These are phyloP conservation scores for Boletus pseudo-olivaceus DNA, from an alignment of 768 basidiomycete genomes.

Conservation along the genomic window DNA sequence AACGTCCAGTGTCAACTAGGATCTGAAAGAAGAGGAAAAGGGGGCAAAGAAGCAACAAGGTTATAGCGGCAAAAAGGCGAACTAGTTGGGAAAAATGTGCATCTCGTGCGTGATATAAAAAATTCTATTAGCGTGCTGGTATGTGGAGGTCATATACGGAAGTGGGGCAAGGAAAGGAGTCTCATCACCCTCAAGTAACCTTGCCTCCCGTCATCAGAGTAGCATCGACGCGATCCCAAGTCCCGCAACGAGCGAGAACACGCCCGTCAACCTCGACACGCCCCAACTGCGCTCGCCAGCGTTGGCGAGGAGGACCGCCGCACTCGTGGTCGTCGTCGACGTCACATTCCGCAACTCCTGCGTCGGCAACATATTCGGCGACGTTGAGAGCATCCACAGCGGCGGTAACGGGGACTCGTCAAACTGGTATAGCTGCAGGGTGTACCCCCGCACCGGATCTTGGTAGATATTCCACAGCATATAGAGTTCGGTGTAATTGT, in stretches of 20 bases:
- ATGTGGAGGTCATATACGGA: slow-evolving; percentile 12
- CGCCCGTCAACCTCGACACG: slow-evolving; percentile 7
- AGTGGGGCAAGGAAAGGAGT: too few relatives aligned
- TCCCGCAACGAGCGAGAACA: slow-evolving; percentile 11
- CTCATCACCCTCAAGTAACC: too few relatives aligned
- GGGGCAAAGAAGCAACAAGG: background rate
- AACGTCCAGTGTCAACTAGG: slow-evolving; percentile 21
- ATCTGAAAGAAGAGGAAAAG: background rate
- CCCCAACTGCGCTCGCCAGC: slow-evolving; percentile 26
- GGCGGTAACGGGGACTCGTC: slow-evolving; percentile 79
- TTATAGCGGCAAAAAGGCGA: slow-evolving; percentile 2
- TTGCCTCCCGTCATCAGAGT: slow-evolving; percentile 13
- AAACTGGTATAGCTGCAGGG: slow-evolving; percentile 73
- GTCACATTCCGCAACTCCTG: slow-evolving; percentile 56
- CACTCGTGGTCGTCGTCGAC: slow-evolving; percentile 9
- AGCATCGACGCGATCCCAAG: slow-evolving; percentile 25
- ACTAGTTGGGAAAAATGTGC: background rate
- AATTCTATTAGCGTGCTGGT: slow-evolving; percentile 22
- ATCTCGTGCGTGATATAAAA: slow-evolving; percentile 7
- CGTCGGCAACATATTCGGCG: slow-evolving; percentile 87
- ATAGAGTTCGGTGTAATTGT: slow-evolving; percentile 73
- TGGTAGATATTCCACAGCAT: slow-evolving; percentile 65
- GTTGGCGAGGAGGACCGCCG: slow-evolving; percentile 15
- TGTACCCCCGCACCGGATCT: slow-evolving; percentile 58
- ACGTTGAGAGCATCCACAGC: slow-evolving; percentile 57